Base-by-base conservation (phyloP, 192 early-diverging fungal species). In the Cladochytrium replicatum region DNA sequence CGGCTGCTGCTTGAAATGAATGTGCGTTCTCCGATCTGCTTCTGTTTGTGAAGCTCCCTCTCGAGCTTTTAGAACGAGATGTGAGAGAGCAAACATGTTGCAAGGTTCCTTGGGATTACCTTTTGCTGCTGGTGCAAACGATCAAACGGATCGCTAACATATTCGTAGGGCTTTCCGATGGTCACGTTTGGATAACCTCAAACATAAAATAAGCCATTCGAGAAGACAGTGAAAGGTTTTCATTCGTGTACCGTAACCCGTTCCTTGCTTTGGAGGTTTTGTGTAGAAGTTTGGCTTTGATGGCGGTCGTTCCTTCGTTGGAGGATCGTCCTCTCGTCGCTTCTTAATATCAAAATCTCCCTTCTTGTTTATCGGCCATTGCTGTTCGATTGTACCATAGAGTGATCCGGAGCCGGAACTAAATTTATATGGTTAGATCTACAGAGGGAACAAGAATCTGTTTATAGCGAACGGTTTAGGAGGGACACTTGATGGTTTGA, bases 321-420 rank as follows among this genome's bases (percentile, higher is more conserved):
- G 41, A 1, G 55, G 31, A 25, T 51, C 48, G n/a, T 53, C 57
- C 38, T 28, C n/a, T n/a, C n/a, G n/a, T n/a, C n/a, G n/a, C n/a
- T n/a, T n/a, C n/a, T n/a, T 57, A 29, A 47, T 52, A 48, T 17
- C 51, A 46, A 29, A 52, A 43, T 15, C 32, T 15, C 41, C 65
- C 47, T 63, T 72, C 29, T 43, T 64, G n/a, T 61, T 44, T 9
- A 69, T 40, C 27, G 75, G 75, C 58, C 63, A 77, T 47, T 77
- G 72, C 34, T 77, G 75, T 24, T 76, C 69, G 25, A 77, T 72
- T 21, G 75, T 77, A 13, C 75, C 75, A 41, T 42, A 77, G 7
- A 40, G 43, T 9, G 68, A 71, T 0, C 75, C 75, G 29, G 60
- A 67, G 6, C 75, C 75, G 17, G 72, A 77, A 8, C 75, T 77